Percentiles rank a stretch among this genome's conserved stretches.
Evolutionary conservation across 2,329 filamentous ascomycete species (phyloP).

Genomic region (Colletotrichum sp.): DNA sequence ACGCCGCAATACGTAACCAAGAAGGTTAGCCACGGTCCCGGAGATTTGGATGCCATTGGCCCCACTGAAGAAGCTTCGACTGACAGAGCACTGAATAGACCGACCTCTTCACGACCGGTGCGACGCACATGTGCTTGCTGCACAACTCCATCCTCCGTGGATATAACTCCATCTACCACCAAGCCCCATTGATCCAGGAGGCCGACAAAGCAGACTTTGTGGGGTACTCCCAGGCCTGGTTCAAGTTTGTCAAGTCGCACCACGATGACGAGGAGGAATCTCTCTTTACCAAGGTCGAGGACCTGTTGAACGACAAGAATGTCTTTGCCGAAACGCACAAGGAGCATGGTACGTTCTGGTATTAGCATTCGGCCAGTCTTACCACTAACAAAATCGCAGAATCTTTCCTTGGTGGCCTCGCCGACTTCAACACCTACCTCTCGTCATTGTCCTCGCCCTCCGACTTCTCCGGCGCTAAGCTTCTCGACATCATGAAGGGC

Average conservation of each 20-base stretch:
- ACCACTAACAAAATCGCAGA: conserved; percentile 25
- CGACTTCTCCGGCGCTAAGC: conserved; percentile 48
- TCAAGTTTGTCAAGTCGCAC: conserved; percentile 63
- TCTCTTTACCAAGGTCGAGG: conserved; percentile 60
- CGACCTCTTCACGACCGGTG: conserved; percentile 63
- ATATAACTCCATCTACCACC: conserved; percentile 68
- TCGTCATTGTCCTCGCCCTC: conserved; percentile 41
- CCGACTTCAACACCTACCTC: conserved; percentile 58
- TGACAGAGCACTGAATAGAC: conserved; percentile 38
- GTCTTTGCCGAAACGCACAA: conserved; percentile 58
- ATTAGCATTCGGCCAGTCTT: neutral
- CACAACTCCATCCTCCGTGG: conserved; percentile 69
- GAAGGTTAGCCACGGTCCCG: conserved; percentile 39
- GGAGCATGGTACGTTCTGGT: conserved; percentile 54
- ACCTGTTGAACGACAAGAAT: conserved; percentile 52
- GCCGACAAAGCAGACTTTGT: conserved; percentile 62
- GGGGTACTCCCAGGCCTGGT: conserved; percentile 62
- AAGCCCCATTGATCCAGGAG: conserved; percentile 56
- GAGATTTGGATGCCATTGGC: neutral
- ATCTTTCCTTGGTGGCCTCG: conserved; percentile 57
- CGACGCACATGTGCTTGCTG: conserved; percentile 65
- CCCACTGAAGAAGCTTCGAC: neutral
- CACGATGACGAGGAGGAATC: conserved; percentile 64
- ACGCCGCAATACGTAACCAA: conserved; percentile 59
- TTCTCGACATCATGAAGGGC: conserved; percentile 53